Base-by-base conservation (phyloP, 805 yeast genomes). In the Yarrowia keelungensis region DNA sequence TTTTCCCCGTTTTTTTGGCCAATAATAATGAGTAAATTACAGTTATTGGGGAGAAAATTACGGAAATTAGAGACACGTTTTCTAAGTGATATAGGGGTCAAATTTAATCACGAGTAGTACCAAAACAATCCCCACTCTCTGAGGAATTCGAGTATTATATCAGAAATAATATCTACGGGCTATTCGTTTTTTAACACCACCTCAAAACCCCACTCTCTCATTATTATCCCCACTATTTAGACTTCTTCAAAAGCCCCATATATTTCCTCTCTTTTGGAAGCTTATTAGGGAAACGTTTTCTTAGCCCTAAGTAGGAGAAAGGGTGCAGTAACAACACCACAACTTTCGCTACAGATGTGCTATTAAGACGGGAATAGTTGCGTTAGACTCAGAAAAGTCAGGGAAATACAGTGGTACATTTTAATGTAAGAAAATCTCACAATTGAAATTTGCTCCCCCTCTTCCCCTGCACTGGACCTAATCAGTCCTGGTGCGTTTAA, bases 221-320 rank as follows among this genome's bases (percentile, higher is more conserved):
- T 22, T 26, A 46, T 46, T 12, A 46, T 10, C 15, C 9, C 35
- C 22, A 7, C 15, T 22, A n/a, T 45, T 46, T 46, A 49, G 12
- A 35, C 39, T 49, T 49, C 39, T 14, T 32, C 16, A 49, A 49
- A 49, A 47, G 39, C 39, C 39, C 54, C 54, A 49, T 49, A 49
- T 14, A 26, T 16, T 45, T 19, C 19, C 19, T 19, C 19, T 19
- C 19, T 19, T 19, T 19, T 10, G 10, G 19, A 45, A 16, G 47
- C 47, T 16, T 10, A 45, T 45, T 45, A 19, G 32, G 7, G 3
- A 26, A 26, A 26, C 32, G 32, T 26, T 26, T 26, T 26, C 32
- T 26, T 26, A 26, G 32, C 32, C 32, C 15, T 15, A 19, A 46
- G n/a, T 19, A 22, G 19, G 5, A 8, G 10, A 8, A 11, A 46